These are phyloP conservation scores for Canavalia ensiformis DNA, from an alignment of 306 rosid genomes.

Conservation along the genomic window DNA sequence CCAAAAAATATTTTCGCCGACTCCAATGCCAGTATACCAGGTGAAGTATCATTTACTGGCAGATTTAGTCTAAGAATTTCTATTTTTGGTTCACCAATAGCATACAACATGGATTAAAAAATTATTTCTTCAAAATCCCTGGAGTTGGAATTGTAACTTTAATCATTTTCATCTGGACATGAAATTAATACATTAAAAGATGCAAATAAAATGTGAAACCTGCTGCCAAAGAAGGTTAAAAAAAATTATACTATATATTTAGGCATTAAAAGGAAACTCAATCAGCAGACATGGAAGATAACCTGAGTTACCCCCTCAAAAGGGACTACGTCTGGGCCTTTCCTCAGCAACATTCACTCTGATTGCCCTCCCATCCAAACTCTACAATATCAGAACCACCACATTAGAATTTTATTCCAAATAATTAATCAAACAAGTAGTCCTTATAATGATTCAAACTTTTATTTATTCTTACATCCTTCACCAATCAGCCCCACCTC, in stretches of 20 bases:
- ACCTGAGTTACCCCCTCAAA: constrained; percentile 53
- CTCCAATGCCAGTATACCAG: background rate
- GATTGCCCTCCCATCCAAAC: constrained; percentile 81
- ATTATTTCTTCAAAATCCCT: constrained; percentile 33
- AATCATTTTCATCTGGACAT: constrained; percentile 38
- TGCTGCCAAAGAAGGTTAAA: constrained; percentile 45
- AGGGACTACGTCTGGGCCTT: constrained; percentile 74
- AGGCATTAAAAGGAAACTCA: constrained; percentile 40
- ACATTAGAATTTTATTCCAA: constrained; percentile 22
- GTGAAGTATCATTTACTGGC: background rate
- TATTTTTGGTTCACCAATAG: constrained; percentile 8
- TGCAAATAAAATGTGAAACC: constrained; percentile 50
- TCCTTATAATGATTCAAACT: background rate
- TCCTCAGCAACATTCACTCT: constrained; percentile 93
- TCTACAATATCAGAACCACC: constrained; percentile 60
- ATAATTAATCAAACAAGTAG: constrained; percentile 32
- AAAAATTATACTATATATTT: constrained; percentile 48
- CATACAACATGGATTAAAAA: background rate
- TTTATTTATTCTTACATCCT: too few relatives aligned
- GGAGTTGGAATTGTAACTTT: constrained; percentile 18
- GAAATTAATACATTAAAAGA: constrained; percentile 27
- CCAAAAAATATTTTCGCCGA: background rate
- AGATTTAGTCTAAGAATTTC: background rate
- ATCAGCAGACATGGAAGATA: constrained; percentile 38
- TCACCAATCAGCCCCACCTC: too few relatives aligned